phyloP scores from a whole-genome alignment of 176 grass and related monocot genomes.

The Phoenix dactylifera region DNA sequence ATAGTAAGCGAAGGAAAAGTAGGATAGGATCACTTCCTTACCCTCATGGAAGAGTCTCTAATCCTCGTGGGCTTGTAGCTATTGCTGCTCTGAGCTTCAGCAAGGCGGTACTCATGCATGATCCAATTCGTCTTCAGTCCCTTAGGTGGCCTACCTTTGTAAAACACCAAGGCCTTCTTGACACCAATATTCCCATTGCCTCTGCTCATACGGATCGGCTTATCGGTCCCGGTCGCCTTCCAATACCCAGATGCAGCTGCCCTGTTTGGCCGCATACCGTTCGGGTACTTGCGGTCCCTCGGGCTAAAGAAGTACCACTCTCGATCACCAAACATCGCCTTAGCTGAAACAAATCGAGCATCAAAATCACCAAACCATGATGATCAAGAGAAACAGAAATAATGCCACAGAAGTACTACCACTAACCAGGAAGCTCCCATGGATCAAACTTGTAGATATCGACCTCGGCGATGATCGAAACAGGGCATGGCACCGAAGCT shows the following conservation, averaged over 20 bases:
- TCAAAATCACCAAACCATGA: no score
- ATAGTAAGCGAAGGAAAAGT: no score
- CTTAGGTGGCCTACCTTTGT: no score
- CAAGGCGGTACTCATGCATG: no score
- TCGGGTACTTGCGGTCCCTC: constrained; percentile 6
- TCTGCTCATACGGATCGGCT: neutral
- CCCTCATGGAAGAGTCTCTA: constrained; percentile 4
- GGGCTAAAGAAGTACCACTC: constrained; percentile 8
- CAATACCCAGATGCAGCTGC: constrained; percentile 2
- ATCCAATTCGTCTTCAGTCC: no score
- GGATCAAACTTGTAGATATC: constrained; percentile 11
- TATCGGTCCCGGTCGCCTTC: constrained; percentile 8
- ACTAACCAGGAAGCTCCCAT: neutral
- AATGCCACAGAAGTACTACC: no score
- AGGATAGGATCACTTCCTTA: neutral
- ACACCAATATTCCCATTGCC: neutral
- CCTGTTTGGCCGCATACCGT: neutral
- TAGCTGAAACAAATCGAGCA: neutral
- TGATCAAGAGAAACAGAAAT: no score
- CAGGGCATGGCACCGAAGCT: neutral
- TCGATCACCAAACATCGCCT: neutral
- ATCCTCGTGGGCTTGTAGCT: neutral
- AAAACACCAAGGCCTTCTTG: no score
- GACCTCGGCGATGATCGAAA: constrained; percentile 9
- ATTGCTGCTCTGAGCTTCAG: no score